phyloP scores from a whole-genome alignment of 306 rosid species.

The Prunus kanzakura region DNA sequence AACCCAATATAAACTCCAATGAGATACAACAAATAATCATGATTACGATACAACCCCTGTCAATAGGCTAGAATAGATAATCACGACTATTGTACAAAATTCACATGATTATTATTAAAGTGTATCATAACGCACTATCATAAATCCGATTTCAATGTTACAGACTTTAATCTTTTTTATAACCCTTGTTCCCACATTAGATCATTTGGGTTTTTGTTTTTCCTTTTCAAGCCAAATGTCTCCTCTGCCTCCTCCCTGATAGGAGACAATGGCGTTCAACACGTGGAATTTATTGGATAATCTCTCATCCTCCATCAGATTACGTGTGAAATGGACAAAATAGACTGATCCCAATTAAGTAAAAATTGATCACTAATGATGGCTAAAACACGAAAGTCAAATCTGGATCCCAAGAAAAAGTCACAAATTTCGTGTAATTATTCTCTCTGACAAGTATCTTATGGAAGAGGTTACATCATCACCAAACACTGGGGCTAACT shows the following conservation, averaged over 20 bases:
- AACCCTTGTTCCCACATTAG: neutral
- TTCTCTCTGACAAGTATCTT: neutral
- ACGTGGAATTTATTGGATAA: neutral
- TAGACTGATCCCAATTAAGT: neutral
- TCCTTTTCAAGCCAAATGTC: neutral
- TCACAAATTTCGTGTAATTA: neutral
- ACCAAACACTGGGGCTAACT: neutral
- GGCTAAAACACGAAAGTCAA: no score
- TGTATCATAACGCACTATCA: no score
- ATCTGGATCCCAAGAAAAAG: neutral
- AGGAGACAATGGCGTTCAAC: neutral
- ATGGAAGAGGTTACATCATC: constrained; percentile 1
- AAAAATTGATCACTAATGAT: no score
- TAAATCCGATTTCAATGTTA: neutral
- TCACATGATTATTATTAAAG: no score
- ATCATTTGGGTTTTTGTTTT: neutral
- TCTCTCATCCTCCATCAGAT: neutral
- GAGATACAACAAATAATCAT: no score
- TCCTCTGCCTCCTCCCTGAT: neutral
- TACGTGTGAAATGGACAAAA: neutral
- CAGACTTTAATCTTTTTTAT: neutral
- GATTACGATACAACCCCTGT: no score
- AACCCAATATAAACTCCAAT: no score
- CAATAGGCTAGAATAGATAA: no score
- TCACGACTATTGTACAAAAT: no score